A percentile compares a stretch with the other conserved stretches of the same genome.
phyloP scores from a whole-genome alignment of 805 yeast species.

The Debaryomyces tyrocola region DNA sequence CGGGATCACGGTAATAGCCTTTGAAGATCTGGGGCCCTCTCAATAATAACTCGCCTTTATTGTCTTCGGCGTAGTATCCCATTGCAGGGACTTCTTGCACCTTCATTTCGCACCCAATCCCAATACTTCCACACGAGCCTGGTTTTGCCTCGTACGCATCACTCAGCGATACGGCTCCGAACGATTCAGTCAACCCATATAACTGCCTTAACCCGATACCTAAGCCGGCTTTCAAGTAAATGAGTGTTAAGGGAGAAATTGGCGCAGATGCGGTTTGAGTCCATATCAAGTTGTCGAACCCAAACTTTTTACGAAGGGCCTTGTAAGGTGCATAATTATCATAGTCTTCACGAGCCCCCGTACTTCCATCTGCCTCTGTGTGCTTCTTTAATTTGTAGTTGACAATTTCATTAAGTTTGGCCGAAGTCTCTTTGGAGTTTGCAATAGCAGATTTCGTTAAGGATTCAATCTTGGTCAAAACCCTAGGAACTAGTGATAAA shows the following conservation, averaged over 20 bases:
- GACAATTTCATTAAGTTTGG: constrained; percentile 17
- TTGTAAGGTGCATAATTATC: constrained; percentile 22
- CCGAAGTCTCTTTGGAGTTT: constrained; percentile 8
- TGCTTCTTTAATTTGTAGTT: constrained; percentile 21
- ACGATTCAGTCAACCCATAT: constrained; percentile 34
- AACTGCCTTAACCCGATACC: constrained; percentile 30
- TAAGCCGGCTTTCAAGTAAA: constrained; percentile 25
- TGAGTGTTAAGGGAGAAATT: constrained; percentile 20
- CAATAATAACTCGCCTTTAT: constrained; percentile 48
- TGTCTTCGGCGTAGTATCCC: constrained; percentile 17
- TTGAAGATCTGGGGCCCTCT: constrained; percentile 65
- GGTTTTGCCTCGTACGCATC: constrained; percentile 20
- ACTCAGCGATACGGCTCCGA: constrained; percentile 20
- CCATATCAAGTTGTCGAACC: constrained; percentile 26
- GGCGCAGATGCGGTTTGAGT: constrained; percentile 36
- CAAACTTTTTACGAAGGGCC: constrained; percentile 29
- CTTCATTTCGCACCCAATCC: constrained; percentile 18
- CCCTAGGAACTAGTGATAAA: constrained; percentile 33
- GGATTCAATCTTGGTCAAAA: constrained; percentile 38
- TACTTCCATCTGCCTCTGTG: constrained; percentile 36
- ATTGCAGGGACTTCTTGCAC: constrained; percentile 14
- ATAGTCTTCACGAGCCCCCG: constrained; percentile 15
- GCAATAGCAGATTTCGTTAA: constrained; percentile 14
- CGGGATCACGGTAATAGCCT: constrained; percentile 55
- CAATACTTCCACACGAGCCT: constrained; percentile 25